Percentiles rank a stretch among this genome's conserved stretches.
Conservation (phyloP, 768 basidiomycete species). For the Leucocoprinus birnbaumii region DNA sequence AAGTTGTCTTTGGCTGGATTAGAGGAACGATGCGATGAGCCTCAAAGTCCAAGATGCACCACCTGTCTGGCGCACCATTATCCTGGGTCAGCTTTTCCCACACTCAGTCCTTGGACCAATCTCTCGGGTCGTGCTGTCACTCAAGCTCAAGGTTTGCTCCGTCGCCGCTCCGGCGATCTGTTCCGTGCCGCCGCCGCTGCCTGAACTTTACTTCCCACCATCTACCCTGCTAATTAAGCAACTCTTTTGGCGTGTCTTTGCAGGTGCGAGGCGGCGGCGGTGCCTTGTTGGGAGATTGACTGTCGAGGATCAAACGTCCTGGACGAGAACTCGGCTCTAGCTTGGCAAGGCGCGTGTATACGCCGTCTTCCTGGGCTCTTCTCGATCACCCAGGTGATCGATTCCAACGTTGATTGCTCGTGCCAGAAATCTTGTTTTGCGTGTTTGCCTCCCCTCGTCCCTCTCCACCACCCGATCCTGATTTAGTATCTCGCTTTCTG, state of each 20-base stretch:
- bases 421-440: not conserved
- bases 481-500: too few relatives aligned
- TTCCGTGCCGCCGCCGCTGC: not conserved
- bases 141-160: slow-evolving; percentile 4
- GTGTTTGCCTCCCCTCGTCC: not conserved
- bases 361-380: not conserved
- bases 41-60: not conserved
- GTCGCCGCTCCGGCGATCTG: not conserved
- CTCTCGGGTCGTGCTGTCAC: not conserved
- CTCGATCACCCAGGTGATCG: not conserved
- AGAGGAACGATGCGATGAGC: not conserved
- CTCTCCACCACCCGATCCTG: not conserved
- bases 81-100: not conserved
- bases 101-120: not conserved
- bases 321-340: too few relatives aligned
- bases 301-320: too few relatives aligned
- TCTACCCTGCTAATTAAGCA: not conserved
- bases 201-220: not conserved
- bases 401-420: slow-evolving; percentile 3
- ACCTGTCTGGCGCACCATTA: not conserved
- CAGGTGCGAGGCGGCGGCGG: too few relatives aligned
- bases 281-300: too few relatives aligned
- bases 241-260: too few relatives aligned
- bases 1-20: not conserved
- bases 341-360: not conserved